phyloP scores from a whole-genome alignment of 2,329 filamentous ascomycete species.

The Epichloe amarillans region DNA sequence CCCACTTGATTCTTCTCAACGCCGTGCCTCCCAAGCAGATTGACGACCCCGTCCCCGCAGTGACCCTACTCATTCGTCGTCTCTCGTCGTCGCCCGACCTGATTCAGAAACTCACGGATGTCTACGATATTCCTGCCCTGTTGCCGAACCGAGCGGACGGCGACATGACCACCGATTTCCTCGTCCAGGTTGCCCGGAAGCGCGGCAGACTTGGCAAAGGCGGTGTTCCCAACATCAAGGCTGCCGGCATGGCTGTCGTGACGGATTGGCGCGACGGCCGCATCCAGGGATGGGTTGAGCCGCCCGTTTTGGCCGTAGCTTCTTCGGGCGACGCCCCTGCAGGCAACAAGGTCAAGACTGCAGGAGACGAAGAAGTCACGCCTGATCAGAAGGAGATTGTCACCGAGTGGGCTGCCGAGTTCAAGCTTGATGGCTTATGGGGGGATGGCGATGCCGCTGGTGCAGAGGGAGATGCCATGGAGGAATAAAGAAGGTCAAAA shows the following conservation, averaged over 20 bases:
- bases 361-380: constrained; percentile 30
- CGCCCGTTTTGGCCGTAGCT: constrained; percentile 52
- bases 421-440: constrained; percentile 88
- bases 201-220: constrained; percentile 78
- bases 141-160: constrained; percentile 51
- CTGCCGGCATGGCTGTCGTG: constrained; percentile 83
- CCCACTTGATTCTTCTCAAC: constrained; percentile 76
- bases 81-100: constrained; percentile 61
- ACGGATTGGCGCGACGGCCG: constrained; percentile 95
- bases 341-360: constrained; percentile 20
- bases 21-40: constrained; percentile 90
- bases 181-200: constrained; percentile 90
- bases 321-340: constrained; percentile 15
- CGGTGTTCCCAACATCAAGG: constrained; percentile 76
- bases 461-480: constrained; percentile 33
- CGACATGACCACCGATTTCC: constrained; percentile 76
- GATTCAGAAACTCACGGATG: constrained; percentile 62
- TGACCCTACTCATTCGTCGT: constrained; percentile 69
- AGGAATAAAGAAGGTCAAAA: constrained; percentile 25
- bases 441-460: constrained; percentile 41
- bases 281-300: constrained; percentile 82
- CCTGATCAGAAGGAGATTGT: constrained; percentile 77
- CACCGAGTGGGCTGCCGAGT: constrained; percentile 84
- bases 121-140: constrained; percentile 76
- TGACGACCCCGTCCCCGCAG: constrained; percentile 78